Evolutionary conservation across 2,329 filamentous ascomycete genomes (phyloP).

Genomic region (Apiospora rasikravindrae): DNA sequence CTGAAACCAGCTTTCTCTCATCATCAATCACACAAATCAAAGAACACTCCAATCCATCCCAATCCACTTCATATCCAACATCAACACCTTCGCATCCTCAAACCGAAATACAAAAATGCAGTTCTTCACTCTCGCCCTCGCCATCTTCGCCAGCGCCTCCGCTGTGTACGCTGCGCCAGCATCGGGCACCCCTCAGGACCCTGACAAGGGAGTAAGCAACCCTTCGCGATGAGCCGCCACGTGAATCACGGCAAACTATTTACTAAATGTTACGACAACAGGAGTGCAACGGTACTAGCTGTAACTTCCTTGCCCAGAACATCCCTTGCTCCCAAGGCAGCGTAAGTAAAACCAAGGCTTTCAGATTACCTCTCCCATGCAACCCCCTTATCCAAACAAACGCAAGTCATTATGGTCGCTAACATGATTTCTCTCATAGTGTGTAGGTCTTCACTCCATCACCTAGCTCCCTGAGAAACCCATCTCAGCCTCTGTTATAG

Average conservation of each 20-base stretch:
- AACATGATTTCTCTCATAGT: background rate
- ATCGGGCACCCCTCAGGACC: background rate
- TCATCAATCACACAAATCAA: too few species aligned
- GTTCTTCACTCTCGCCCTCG: background rate
- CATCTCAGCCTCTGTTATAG: background rate
- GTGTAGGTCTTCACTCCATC: background rate
- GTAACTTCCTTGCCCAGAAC: background rate
- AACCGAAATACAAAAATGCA: background rate
- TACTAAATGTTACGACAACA: background rate
- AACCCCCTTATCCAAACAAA: background rate
- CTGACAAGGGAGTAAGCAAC: background rate
- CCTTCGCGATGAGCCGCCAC: background rate
- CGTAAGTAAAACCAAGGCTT: background rate
- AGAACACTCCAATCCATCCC: too few species aligned
- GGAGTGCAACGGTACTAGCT: background rate
- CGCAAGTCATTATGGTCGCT: background rate
- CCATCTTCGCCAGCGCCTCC: background rate
- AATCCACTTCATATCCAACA: background rate
- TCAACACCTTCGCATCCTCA: background rate
- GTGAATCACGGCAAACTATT: background rate
- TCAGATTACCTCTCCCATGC: too few species aligned
- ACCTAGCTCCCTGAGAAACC: background rate
- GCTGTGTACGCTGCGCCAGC: background rate
- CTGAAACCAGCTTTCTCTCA: background rate
- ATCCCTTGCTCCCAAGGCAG: background rate